Evolutionary conservation across 176 grass and related monocot genomes (phyloP), one percentile per base, ranked within the genome.

Genomic region (Musa acuminata): DNA sequence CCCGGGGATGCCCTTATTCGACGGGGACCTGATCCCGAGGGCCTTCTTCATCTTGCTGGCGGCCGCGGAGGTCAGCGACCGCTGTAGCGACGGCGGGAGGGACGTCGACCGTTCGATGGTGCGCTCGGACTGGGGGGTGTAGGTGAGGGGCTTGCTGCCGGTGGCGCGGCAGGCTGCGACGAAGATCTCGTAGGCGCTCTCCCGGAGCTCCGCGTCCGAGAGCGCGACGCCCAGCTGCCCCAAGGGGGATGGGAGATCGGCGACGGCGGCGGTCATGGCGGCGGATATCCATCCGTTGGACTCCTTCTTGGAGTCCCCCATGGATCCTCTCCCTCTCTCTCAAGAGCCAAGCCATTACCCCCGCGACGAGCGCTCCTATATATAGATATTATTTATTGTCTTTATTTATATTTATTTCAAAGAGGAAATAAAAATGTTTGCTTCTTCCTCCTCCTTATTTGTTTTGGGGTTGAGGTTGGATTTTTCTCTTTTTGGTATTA

Each of bases 1-100:
- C 49, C 78, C 83, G 9, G 77, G 79, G 76, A 86, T 85, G 57
- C 51, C 71, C 77, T 87, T 89, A 82, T 82, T 92, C 77, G 89
- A 43, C 1, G 77, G 79, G 52, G 94, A 93, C 78, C 83, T 90
- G 68, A 98, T 84, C 8, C 90, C 94, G 49, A 98, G 87, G 48
- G 94, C 94, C 90, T 87, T 93, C 84, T 98, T 98, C 85, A 98
- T 87, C 94, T 93, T 98, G 82, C 90, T 98, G 25, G 94, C 90
- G 11, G 94, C 90, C 24, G 90, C 77, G 11, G 90, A 98, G 72
- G 94, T 98, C 51, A 98, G 84, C 62, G 94, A 97, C 55, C 90
- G 90, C 79, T 97, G 94, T 60, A 97, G 78, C 1, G 86, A 43
- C 35, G 3, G 35, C 35, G 35, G 35, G 35, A 43, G 35, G 35